phyloP scores from a whole-genome alignment of 306 rosid species.

The Malus sieversii region DNA sequence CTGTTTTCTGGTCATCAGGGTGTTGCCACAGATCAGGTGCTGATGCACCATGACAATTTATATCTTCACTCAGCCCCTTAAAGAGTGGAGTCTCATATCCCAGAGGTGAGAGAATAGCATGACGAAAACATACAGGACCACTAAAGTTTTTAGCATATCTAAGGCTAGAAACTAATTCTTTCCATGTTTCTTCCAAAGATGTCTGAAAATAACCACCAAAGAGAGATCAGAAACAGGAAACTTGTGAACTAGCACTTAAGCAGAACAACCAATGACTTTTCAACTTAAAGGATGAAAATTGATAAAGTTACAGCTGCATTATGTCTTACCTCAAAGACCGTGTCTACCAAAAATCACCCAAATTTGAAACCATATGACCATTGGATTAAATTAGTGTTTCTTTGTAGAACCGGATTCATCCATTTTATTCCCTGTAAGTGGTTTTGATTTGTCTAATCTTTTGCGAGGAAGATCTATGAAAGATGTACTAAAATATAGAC shows the following conservation, averaged over 20 bases:
- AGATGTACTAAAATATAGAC: too few relatives aligned
- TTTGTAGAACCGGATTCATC: too few relatives aligned
- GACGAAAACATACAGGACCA: slow-evolving; percentile 80
- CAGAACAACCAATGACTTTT: not conserved
- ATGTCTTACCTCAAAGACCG: too few relatives aligned
- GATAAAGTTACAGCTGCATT: not conserved
- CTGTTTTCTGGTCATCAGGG: slow-evolving; percentile 62
- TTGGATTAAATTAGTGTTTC: too few relatives aligned
- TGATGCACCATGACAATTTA: slow-evolving; percentile 57
- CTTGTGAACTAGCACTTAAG: not conserved
- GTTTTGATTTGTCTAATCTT: too few relatives aligned
- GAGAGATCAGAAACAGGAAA: slow-evolving; percentile 10
- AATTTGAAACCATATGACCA: too few relatives aligned
- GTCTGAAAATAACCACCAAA: slow-evolving; percentile 44
- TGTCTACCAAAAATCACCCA: too few relatives aligned
- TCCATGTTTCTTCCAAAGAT: slow-evolving; percentile 90
- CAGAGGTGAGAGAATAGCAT: slow-evolving; percentile 73
- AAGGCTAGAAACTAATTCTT: slow-evolving; percentile 70
- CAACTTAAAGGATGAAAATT: not conserved
- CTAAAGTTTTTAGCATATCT: slow-evolving; percentile 77
- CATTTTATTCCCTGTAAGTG: too few relatives aligned
- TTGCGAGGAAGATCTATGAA: too few relatives aligned
- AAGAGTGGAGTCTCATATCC: slow-evolving; percentile 87
- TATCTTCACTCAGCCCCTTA: slow-evolving; percentile 63
- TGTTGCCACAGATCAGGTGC: slow-evolving; percentile 67